Evolutionary conservation across 73 alveolate species (phyloP), one percentile per base, ranked within the genome.

Genomic region (Halteria grandinella): DNA sequence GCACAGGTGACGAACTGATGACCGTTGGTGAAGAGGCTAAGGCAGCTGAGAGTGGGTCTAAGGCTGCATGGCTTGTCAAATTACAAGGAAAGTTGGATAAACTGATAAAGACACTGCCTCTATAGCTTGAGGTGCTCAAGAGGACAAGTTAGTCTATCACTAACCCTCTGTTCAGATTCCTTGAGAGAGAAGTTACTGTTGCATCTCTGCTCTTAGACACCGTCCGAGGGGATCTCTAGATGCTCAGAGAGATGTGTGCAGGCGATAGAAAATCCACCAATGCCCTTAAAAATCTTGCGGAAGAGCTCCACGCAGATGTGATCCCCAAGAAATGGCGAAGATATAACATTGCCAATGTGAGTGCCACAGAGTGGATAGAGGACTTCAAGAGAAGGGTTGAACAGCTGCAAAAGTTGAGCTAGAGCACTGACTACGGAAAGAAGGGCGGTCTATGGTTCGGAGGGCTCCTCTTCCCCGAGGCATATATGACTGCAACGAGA

Each of bases 391-490:
- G 78, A 74, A 89, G 99, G 73, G 77, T 96, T 2, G 93, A 89
- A 31, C 97, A 96, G 73, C 75, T 96, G 7, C 52, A 79, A 77
- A 64, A 48, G 48, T 71, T 95, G 34, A 62, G 92, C 3, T 51
- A 57, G 72, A 73, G 87, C 0, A 33, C 57, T 23, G 95, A 79
- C 62, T 89, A 54, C 57, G 91, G 89, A 12, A 89, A 79, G 82
- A 62, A 82, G 75, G n/a, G n/a, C n/a, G 88, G 92, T 15, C 91
- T 97, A 0, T 96, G 99, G 99, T 53, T 95, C 55, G 99, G 99
- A 31, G 99, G 99, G 29, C 72, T 97, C 39, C 87, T 97, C 79
- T 97, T 95, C 96, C 99, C 99, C 0, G 99, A 97, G 81, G 99
- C 99, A 17, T 95, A 87, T 86, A 55, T 97, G 50, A 97, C 99